Evolutionary conservation across 495 filamentous ascomycete species (phyloP), one percentile per base, ranked within the genome.

Genomic region (Wilcoxina mikolae): DNA sequence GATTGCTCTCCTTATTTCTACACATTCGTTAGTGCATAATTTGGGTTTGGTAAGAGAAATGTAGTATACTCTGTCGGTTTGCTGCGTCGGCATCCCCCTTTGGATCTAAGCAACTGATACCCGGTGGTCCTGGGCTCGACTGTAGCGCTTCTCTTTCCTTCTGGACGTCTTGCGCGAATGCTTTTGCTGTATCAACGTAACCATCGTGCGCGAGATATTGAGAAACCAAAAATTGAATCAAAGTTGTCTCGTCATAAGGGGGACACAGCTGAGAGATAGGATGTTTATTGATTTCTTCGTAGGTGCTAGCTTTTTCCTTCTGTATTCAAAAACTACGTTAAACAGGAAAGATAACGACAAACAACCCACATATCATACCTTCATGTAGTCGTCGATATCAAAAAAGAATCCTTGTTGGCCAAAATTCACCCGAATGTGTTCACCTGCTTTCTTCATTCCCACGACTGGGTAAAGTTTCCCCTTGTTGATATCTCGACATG

Each of bases 141-240:
- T 56, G 56, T 24, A 66, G 53, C 20, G 81, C 77, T 55, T 70
- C 69, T 55, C 80, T 78, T 66, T 94, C 88, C 17, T 72, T 71
- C 31, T 79, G 78, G 3, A 94, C 80, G 65, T 96, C 93, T 63
- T 83, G 76, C 4, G 84, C 80, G 69, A 99, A 96, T 0, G 84
- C 87, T 56, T 80, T 78, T 15, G 89, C 87, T 4, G 91, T 94
- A 55, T 95, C 90, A n/a, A 95, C 81, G 58, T 95, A 96, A 53
- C 91, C 93, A 65, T 96, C 93, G 62, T 95, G 91, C 33, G 86
- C 84, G 4, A 99, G 73, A 52, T 56, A 50, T 43, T 48, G 56
- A 15, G 41, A 33, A 60, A 79, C 76, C 57, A 81, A 58, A 58
- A 83, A 77, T 66, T 95, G 91, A 35, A 95, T 76, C 27, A 98